These are phyloP conservation scores for Hondaea fermentalgiana DNA, from an alignment of 108 stramenopile genomes.

Conservation along the genomic window DNA sequence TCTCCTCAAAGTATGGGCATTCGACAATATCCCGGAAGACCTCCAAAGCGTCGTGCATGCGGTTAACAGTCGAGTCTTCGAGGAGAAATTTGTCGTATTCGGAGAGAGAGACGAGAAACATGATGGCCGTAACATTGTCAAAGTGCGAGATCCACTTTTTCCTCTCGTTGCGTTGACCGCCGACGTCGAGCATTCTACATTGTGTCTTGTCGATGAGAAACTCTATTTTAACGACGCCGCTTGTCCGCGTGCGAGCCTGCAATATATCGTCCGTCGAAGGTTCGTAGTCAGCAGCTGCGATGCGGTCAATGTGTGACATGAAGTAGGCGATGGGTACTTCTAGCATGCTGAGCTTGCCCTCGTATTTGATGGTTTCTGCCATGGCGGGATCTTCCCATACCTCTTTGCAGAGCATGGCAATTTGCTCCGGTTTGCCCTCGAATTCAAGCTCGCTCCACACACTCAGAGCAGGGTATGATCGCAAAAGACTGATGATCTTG, in stretches of 20 bases:
- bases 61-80: conserved; percentile 30
- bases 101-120: conserved; percentile 59
- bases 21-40: conserved; percentile 69
- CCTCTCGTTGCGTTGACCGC: conserved; percentile 57
- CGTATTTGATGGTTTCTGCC: not conserved
- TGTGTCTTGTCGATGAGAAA: conserved; percentile 47
- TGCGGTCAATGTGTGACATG: not conserved
- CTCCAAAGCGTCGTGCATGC: conserved; percentile 47
- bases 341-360: not conserved
- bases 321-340: not conserved
- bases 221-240: not conserved
- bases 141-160: conserved; percentile 62
- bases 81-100: conserved; percentile 65
- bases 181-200: conserved; percentile 57
- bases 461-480: not conserved
- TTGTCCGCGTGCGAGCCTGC: not conserved
- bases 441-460: not conserved
- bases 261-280: not conserved
- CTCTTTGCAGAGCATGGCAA: not conserved
- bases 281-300: not conserved
- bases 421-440: not conserved
- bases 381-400: not conserved
- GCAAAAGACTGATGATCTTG: not conserved
- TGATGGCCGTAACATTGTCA: conserved; percentile 60
- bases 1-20: conserved; percentile 84